phyloP scores from a whole-genome alignment of 306 rosid species.

The Trifolium fragiferum region DNA sequence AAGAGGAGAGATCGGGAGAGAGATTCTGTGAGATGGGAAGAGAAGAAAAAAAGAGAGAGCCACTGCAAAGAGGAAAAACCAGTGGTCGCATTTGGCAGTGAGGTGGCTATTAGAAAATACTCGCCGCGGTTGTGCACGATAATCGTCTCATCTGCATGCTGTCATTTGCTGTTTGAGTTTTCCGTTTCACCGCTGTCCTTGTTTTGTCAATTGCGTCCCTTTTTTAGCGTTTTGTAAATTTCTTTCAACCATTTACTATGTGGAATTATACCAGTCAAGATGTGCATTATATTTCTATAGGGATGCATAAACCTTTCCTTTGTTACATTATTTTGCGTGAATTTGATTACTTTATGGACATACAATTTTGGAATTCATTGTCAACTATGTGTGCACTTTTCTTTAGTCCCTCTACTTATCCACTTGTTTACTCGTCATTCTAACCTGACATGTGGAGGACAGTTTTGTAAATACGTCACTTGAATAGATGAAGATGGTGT shows the following conservation, averaged over 20 bases:
- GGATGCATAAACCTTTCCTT: not conserved
- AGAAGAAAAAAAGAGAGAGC: not conserved
- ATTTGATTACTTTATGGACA: constrained; percentile 9
- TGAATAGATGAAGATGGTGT: constrained; percentile 19
- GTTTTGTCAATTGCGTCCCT: not conserved
- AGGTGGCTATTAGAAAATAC: not conserved
- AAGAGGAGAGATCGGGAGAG: not conserved
- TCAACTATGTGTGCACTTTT: constrained; percentile 19
- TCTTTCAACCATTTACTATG: not conserved
- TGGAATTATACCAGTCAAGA: constrained; percentile 4
- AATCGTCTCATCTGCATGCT: not conserved
- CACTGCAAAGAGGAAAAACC: not conserved
- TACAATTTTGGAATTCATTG: constrained; percentile 16
- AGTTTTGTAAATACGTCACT: constrained; percentile 9
- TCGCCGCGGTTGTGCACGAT: not conserved
- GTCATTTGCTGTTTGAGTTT: not conserved
- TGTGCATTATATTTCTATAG: not conserved
- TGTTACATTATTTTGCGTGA: constrained; percentile 27
- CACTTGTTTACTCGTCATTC: constrained; percentile 17
- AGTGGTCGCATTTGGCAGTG: not conserved
- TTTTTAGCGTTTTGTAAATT: not conserved
- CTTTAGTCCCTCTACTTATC: constrained; percentile 2
- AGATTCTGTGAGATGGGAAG: not conserved
- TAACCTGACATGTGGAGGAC: not conserved
- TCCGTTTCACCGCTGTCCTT: not conserved